phyloP scores from a whole-genome alignment of 495 filamentous ascomycete species.

The Collariella sp. region DNA sequence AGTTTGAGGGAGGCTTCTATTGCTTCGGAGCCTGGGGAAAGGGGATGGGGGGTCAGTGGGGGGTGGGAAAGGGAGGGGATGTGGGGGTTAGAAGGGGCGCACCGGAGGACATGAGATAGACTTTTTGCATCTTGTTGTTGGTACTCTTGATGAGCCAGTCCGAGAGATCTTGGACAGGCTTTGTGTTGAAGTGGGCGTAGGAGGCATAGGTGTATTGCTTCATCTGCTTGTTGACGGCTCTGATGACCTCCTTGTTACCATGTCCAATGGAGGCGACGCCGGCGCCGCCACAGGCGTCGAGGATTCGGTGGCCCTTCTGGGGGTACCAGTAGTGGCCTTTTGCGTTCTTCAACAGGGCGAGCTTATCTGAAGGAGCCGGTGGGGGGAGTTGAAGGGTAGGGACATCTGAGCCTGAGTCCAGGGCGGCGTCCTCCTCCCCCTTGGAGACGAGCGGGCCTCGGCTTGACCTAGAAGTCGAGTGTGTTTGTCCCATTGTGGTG shows the following conservation, averaged over 20 bases:
- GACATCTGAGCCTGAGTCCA: not conserved
- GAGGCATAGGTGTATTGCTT: slow-evolving; percentile 32
- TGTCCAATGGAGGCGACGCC: slow-evolving; percentile 45
- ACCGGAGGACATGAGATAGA: slow-evolving; percentile 48
- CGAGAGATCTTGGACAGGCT: slow-evolving; percentile 28
- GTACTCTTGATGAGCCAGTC: slow-evolving; percentile 37
- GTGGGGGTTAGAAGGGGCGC: too few relatives aligned
- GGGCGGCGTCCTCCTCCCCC: slow-evolving; percentile 1
- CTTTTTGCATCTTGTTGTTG: slow-evolving; percentile 34
- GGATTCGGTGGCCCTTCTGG: slow-evolving; percentile 45
- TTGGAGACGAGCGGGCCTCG: not conserved
- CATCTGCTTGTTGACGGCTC: slow-evolving; percentile 30
- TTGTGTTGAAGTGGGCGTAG: slow-evolving; percentile 34
- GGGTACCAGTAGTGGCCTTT: slow-evolving; percentile 31
- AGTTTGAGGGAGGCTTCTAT: slow-evolving; percentile 63
- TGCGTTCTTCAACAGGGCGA: slow-evolving; percentile 13
- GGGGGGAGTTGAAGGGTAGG: not conserved
- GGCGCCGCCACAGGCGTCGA: slow-evolving; percentile 48
- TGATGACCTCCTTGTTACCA: slow-evolving; percentile 33
- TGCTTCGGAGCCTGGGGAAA: slow-evolving; percentile 53
- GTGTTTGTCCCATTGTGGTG: slow-evolving; percentile 4
- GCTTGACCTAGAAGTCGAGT: not conserved
- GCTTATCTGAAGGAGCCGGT: not conserved
- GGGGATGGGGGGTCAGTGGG: not conserved
- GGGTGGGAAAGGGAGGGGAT: not conserved